Percentiles rank a stretch among this genome's conserved stretches.
Conservation (phyloP, 768 basidiomycete genomes). For the Pleurotus cornucopiae region DNA sequence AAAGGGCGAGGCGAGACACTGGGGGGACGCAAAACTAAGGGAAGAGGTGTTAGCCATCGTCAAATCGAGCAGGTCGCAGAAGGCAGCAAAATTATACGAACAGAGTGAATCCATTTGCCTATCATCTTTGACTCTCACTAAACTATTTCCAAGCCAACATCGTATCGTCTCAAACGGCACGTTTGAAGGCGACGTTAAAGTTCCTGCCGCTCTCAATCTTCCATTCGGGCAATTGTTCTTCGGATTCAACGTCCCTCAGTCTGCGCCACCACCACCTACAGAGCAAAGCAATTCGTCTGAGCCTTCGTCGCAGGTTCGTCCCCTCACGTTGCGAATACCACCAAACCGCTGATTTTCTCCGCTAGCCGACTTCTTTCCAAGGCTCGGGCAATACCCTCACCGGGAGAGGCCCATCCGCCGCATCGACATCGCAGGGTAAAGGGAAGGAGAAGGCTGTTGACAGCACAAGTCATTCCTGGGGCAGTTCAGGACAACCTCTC, state of each 20-base stretch:
- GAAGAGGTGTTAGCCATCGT: conserved; percentile 85
- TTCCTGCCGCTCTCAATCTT: conserved; percentile 85
- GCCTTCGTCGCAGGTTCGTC: conserved; percentile 25
- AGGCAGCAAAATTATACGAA: conserved; percentile 85
- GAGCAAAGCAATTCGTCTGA: conserved; percentile 20
- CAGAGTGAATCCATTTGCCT: conserved; percentile 60
- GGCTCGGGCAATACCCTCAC: conserved; percentile 69
- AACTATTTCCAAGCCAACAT: conserved; percentile 53
- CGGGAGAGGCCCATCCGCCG: conserved; percentile 37
- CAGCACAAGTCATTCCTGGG: conserved; percentile 32
- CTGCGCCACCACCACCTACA: conserved; percentile 45
- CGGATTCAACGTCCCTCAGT: conserved; percentile 80
- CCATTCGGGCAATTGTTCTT: conserved; percentile 97
- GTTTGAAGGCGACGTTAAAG: conserved; percentile 69
- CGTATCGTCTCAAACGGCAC: conserved; percentile 80
- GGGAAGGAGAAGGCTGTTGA: conserved; percentile 45
- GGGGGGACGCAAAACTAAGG: conserved; percentile 88
- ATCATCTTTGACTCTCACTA: conserved; percentile 7
- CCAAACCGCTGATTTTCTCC: conserved; percentile 7
- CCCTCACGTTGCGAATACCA: neutral
- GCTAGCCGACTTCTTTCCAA: conserved; percentile 48
- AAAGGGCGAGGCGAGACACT: conserved; percentile 93
- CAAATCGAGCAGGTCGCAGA: conserved; percentile 76
- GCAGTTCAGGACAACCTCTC: conserved; percentile 47
- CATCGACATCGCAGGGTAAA: conserved; percentile 39